These are phyloP conservation scores for Micromonas pusilla DNA, from an alignment of 139 green algal species.

Conservation along the genomic window DNA sequence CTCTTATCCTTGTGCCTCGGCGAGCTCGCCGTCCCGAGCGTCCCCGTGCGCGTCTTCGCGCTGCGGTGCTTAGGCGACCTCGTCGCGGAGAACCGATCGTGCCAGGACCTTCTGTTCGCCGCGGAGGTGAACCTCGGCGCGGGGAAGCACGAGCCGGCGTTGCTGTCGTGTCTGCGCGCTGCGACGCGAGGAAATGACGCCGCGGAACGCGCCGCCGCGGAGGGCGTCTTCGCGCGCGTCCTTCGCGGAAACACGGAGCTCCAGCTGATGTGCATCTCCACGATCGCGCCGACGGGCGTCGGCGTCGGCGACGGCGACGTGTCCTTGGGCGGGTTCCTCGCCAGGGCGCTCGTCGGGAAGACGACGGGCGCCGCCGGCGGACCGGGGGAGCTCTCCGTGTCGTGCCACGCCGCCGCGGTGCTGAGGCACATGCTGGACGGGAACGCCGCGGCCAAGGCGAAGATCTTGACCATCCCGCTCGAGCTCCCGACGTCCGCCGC, in stretches of 20 bases:
- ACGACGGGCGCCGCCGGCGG: neutral
- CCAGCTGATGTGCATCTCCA: conserved; percentile 39
- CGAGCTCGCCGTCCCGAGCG: neutral
- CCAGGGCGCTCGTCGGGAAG: neutral
- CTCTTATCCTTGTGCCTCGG: neutral
- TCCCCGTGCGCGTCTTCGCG: conserved; percentile 15
- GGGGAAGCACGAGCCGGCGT: conserved; percentile 40
- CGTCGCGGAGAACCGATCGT: conserved; percentile 31
- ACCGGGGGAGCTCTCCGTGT: neutral
- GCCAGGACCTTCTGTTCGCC: conserved; percentile 44
- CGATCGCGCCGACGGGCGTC: conserved; percentile 33
- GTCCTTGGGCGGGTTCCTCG: conserved; percentile 20
- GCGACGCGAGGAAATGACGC: conserved; percentile 18
- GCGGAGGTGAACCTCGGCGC: conserved; percentile 4
- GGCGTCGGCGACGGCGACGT: neutral
- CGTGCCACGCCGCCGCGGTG: neutral
- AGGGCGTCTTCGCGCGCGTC: conserved; percentile 28
- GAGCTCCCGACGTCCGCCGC: conserved; percentile 35
- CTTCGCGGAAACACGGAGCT: conserved; percentile 36
- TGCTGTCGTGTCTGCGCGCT: conserved; percentile 35
- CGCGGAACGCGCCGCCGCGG: conserved; percentile 35
- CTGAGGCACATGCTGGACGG: conserved; percentile 33
- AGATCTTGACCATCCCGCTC: conserved; percentile 36
- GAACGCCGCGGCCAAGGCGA: conserved; percentile 35
- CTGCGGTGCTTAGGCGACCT: conserved; percentile 30